These are phyloP conservation scores for Plasmodium gaboni DNA, from an alignment of 169 alveolate species.

Conservation along the genomic window DNA sequence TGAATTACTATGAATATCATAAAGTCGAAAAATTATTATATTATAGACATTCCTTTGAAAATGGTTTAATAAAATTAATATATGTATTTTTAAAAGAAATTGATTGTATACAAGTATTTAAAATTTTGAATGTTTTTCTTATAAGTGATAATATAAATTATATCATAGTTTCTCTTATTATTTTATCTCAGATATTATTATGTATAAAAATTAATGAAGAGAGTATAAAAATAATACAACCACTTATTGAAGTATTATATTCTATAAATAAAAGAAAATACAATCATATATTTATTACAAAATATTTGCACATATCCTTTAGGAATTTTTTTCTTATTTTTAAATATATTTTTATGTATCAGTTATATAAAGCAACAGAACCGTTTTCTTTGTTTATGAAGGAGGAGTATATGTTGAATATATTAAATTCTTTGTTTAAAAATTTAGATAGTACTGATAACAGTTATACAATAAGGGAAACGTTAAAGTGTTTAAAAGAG, in stretches of 20 bases:
- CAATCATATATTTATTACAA: constrained; percentile 29
- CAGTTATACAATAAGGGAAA: constrained; percentile 18
- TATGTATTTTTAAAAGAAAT: constrained; percentile 49
- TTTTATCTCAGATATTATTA: constrained; percentile 43
- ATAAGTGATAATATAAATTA: constrained; percentile 52
- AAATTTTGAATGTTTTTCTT: constrained; percentile 26
- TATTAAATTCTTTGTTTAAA: constrained; percentile 52
- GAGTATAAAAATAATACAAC: constrained; percentile 41
- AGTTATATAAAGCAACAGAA: constrained; percentile 11
- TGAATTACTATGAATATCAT: constrained; percentile 19
- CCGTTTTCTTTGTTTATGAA: constrained; percentile 25
- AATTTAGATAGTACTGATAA: constrained; percentile 28
- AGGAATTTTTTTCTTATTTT: constrained; percentile 56
- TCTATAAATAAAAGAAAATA: constrained; percentile 20
- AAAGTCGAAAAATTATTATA: constrained; percentile 56
- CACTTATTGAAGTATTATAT: constrained; percentile 23
- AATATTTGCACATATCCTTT: constrained; percentile 50
- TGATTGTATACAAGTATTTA: constrained; percentile 34
- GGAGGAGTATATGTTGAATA: constrained; percentile 44
- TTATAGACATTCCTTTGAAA: constrained; percentile 67
- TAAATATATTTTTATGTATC: constrained; percentile 30
- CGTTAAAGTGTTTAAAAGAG: constrained; percentile 61
- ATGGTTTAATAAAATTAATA: constrained; percentile 47
- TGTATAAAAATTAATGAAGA: constrained; percentile 18
- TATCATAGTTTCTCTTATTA: constrained; percentile 40